A percentile compares a stretch with the other conserved stretches of the same genome.
Conservation (phyloP, 169 alveolate species). For the Cystoisospora suis region DNA sequence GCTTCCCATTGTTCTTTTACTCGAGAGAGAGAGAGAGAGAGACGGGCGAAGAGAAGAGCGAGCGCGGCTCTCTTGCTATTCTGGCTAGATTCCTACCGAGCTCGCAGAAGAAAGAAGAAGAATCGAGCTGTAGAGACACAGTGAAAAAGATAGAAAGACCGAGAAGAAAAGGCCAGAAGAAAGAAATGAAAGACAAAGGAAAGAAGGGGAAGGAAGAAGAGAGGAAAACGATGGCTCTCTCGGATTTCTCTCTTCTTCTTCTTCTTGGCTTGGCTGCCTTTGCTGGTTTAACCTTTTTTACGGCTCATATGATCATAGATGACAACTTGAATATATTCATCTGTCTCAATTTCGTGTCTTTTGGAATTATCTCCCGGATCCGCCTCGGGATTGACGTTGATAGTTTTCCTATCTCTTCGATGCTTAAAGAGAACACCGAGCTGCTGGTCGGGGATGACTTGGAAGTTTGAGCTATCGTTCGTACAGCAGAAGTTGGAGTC, state of each 20-base stretch:
- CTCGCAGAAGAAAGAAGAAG: no score
- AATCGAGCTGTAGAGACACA: no score
- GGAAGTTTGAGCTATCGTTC: slow-evolving; percentile 89
- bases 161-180: background rate
- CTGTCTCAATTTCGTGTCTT: slow-evolving; percentile 80
- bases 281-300: slow-evolving; percentile 68
- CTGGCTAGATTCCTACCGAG: no score
- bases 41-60: no score
- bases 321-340: slow-evolving; percentile 80
- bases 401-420: slow-evolving; percentile 90
- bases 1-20: no score
- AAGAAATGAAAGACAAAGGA: no score
- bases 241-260: no score
- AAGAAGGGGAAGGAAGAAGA: no score
- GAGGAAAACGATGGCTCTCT: no score
- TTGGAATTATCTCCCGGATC: slow-evolving; percentile 88
- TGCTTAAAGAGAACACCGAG: slow-evolving; percentile 89
- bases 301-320: slow-evolving; percentile 85
- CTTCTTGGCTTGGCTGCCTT: no score
- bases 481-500: slow-evolving; percentile 82
- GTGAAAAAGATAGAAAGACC: background rate
- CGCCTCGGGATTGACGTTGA: slow-evolving; percentile 87
- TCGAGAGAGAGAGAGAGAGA: no score
- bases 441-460: slow-evolving; percentile 89
- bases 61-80: no score